A percentile compares a stretch with the other conserved stretches of the same genome.
These are phyloP conservation scores for Thinopyrum obtusiflorum DNA, from an alignment of 202 grass and related monocot species.

Conservation along the genomic window DNA sequence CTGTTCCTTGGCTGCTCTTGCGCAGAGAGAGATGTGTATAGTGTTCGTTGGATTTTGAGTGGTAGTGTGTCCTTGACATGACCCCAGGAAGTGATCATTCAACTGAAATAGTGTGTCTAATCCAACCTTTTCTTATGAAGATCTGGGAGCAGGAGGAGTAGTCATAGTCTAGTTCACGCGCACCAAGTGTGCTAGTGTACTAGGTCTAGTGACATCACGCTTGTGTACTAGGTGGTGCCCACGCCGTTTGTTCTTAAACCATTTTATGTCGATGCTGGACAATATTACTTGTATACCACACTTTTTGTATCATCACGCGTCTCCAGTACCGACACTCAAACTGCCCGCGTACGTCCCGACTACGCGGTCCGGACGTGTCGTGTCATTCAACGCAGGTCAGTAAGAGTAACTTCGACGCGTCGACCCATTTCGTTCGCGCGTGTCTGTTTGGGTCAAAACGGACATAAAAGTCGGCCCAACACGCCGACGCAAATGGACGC, in stretches of 20 bases:
- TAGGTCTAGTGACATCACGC: slow-evolving; percentile 46
- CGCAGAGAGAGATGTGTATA: background rate
- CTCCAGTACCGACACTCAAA: too few species aligned
- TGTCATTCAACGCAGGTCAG: too few species aligned
- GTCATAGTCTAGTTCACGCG: slow-evolving; percentile 41
- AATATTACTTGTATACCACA: too few species aligned
- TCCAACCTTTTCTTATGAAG: background rate
- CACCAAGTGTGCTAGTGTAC: slow-evolving; percentile 32
- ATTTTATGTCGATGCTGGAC: background rate
- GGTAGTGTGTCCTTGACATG: slow-evolving; percentile 3
- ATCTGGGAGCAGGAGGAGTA: slow-evolving; percentile 26
- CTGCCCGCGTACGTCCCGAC: too few species aligned
- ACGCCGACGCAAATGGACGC: too few species aligned
- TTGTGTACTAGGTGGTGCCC: slow-evolving; percentile 24
- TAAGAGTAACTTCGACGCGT: too few species aligned
- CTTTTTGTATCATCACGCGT: background rate
- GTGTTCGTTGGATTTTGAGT: background rate
- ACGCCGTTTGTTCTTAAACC: slow-evolving; percentile 10
- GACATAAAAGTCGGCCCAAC: too few species aligned
- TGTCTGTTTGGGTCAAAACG: too few species aligned
- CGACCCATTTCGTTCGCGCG: too few species aligned
- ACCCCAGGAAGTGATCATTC: slow-evolving; percentile 17
- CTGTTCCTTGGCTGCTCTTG: slow-evolving; percentile 13
- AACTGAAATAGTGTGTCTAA: background rate
- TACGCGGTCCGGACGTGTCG: too few species aligned